These are phyloP conservation scores for Epichloe bromicola DNA, from an alignment of 2,329 filamentous ascomycete genomes.

Conservation along the genomic window DNA sequence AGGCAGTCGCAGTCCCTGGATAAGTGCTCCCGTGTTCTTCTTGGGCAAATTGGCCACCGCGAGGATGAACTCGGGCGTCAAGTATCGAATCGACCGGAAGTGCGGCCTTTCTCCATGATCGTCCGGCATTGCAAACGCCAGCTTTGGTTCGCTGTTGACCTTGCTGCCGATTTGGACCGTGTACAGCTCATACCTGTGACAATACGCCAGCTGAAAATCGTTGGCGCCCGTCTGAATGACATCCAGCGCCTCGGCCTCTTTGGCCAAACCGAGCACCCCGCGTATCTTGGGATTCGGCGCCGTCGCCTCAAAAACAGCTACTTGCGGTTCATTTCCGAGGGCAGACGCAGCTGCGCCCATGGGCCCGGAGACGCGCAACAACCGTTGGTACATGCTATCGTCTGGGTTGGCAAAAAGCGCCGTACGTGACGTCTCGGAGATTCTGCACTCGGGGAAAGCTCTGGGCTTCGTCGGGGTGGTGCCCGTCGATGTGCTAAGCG, in stretches of 20 bases:
- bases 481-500: slow-evolving; percentile 17
- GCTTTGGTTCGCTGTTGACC: slow-evolving; percentile 32
- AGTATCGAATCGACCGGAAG: slow-evolving; percentile 46
- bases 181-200: slow-evolving; percentile 63
- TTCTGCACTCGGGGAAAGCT: slow-evolving; percentile 18
- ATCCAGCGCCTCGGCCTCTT: slow-evolving; percentile 57
- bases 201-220: slow-evolving; percentile 64
- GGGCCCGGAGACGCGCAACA: slow-evolving; percentile 46
- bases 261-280: slow-evolving; percentile 36
- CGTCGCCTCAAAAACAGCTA: slow-evolving; percentile 60
- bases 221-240: slow-evolving; percentile 46
- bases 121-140: slow-evolving; percentile 43
- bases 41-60: slow-evolving; percentile 46
- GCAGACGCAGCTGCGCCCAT: slow-evolving; percentile 71
- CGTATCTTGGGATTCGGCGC: slow-evolving; percentile 33
- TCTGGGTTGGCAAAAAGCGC: slow-evolving; percentile 41
- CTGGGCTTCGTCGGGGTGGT: slow-evolving; percentile 6
- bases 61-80: slow-evolving; percentile 44
- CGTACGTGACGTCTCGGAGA: slow-evolving; percentile 39
- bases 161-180: slow-evolving; percentile 44
- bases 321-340: slow-evolving; percentile 60
- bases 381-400: slow-evolving; percentile 44
- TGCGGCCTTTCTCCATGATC: slow-evolving; percentile 33
- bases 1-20: slow-evolving; percentile 44
- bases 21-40: slow-evolving; percentile 37